Conservation (phyloP, 768 basidiomycete species). For the Lentinula lateritia region DNA sequence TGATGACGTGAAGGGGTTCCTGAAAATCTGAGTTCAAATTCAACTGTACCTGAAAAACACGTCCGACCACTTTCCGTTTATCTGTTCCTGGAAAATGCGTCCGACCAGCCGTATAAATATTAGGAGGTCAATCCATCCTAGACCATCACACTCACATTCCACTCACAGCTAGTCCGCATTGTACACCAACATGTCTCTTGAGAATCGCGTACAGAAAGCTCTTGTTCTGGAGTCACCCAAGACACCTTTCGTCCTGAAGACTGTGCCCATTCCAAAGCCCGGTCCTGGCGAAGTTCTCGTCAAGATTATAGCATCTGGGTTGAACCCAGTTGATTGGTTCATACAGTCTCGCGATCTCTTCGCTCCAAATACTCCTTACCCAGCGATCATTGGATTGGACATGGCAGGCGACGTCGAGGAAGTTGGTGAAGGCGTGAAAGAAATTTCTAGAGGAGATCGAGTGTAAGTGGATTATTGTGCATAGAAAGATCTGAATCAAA, state of each 20-base stretch:
- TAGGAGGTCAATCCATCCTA: too few relatives aligned
- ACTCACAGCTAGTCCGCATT: too few relatives aligned
- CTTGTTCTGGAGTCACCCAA: background rate
- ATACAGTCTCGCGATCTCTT: conserved; percentile 30
- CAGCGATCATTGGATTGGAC: conserved; percentile 43
- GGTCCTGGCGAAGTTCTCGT: conserved; percentile 1
- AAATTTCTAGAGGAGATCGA: conserved; percentile 44
- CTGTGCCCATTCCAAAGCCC: background rate
- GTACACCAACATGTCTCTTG: too few relatives aligned
- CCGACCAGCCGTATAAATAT: too few relatives aligned
- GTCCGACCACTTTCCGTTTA: conserved; percentile 13
- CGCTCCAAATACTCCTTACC: conserved; percentile 33
- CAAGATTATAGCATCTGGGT: background rate
- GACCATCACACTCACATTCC: too few relatives aligned
- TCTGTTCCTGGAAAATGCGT: too few relatives aligned
- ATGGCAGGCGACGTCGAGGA: conserved; percentile 45
- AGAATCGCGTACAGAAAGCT: background rate
- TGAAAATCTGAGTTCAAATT: too few relatives aligned
- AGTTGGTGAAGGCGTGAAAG: conserved; percentile 45
- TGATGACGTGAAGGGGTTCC: too few relatives aligned
- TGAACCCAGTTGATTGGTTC: background rate
- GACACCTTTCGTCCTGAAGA: background rate
- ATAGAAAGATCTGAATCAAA: background rate
- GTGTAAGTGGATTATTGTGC: conserved; percentile 32
- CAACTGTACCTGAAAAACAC: background rate